Base-by-base conservation (phyloP, 2,329 filamentous ascomycete genomes). In the Penicillium sp. region DNA sequence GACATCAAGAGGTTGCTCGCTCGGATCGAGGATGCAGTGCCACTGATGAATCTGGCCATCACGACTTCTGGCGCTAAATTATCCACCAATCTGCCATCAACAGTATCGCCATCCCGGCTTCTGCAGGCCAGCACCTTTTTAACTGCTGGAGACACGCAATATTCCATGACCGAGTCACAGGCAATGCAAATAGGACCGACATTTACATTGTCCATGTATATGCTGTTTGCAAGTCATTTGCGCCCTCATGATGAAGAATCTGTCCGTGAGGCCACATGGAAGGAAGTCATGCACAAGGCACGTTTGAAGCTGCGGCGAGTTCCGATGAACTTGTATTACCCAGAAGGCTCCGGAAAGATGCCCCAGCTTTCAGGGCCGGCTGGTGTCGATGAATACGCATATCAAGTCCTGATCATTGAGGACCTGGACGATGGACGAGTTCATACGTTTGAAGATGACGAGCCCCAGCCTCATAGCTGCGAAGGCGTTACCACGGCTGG, bases 221-320 rank as follows among this genome's bases (percentile, higher is more conserved):
- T 97, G 89, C 77, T 97, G 1, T 98, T 97, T 57, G 76, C 83
- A 2, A 86, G 88, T 2, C 89, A 97, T 63, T 72, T 83, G 29
- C 68, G 78, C 26, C 69, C 74, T 2, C 73, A 77, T 13, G 71
- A 77, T 53, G 67, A 80, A 66, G 65, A 80, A 62, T 67, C 78
- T 54, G 54, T 82, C 51, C 60, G 85, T 68, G 66, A 82, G 68
- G 73, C 88, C 0, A 85, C 90, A 1, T 97, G 93, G 93, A 93
- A 97, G 61, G 91, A 98, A 62, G 89, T 94, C 27, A 83, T 96
- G 45, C 90, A 97, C 70, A 98, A 97, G 64, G 87, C 89, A 13
- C 80, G 83, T 26, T 81, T 96, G 9, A 87, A 89, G 42, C 73
- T 98, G 8, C 77, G 85, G 54, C 78, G 90, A 33, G 78, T 86